Evolutionary conservation across 2,329 filamentous ascomycete species (phyloP).

Genomic region (Penicillium crustosum): DNA sequence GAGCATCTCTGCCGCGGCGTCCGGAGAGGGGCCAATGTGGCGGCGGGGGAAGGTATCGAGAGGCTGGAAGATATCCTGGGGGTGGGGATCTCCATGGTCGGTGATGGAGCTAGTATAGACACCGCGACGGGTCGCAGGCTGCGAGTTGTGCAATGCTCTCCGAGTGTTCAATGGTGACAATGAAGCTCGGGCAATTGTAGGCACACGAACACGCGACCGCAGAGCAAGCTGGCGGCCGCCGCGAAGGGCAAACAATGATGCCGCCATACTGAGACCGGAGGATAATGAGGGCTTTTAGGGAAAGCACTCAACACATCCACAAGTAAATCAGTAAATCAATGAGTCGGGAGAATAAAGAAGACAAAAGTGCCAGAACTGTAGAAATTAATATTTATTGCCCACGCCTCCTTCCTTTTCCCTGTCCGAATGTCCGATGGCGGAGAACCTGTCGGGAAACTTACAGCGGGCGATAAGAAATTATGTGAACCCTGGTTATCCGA

Average conservation of each 20-base stretch:
- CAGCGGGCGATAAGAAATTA: slow-evolving; percentile 5
- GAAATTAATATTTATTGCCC: slow-evolving; percentile 12
- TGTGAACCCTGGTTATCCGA: background rate
- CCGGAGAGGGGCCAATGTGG: slow-evolving; percentile 80
- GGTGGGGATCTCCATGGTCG: slow-evolving; percentile 64
- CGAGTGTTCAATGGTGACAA: slow-evolving; percentile 33
- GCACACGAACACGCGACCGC: slow-evolving; percentile 31
- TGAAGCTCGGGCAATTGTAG: slow-evolving; percentile 24
- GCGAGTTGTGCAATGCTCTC: slow-evolving; percentile 32
- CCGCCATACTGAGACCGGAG: slow-evolving; percentile 29
- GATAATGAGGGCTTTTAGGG: slow-evolving; percentile 16
- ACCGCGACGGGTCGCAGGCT: slow-evolving; percentile 30
- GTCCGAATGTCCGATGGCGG: slow-evolving; percentile 10
- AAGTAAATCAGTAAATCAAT: slow-evolving; percentile 2
- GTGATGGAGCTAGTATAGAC: slow-evolving; percentile 92
- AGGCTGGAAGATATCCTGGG: slow-evolving; percentile 46
- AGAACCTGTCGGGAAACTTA: slow-evolving; percentile 7
- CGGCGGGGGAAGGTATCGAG: slow-evolving; percentile 69
- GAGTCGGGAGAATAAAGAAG: slow-evolving; percentile 2
- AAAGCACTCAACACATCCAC: slow-evolving; percentile 11
- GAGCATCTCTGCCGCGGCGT: slow-evolving; percentile 74
- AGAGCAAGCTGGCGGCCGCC: slow-evolving; percentile 38
- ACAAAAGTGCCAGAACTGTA: background rate
- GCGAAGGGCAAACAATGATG: slow-evolving; percentile 37
- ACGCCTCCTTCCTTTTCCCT: background rate